Conservation (phyloP, 441 rosid species). For the Arabidopsis hybrid region DNA sequence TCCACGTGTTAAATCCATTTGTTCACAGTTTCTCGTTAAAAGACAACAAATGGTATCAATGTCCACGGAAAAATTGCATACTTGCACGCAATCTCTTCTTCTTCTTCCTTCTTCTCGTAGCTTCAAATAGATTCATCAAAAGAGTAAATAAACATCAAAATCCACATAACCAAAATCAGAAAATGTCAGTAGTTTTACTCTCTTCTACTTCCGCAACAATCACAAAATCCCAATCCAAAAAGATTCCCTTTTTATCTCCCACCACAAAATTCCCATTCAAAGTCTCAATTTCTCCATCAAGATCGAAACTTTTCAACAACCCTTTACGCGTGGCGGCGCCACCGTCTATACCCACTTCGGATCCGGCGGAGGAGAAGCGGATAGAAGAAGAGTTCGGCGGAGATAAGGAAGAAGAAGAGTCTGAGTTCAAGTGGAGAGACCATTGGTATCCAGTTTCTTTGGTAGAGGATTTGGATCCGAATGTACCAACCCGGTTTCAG, state of each 20-base stretch:
- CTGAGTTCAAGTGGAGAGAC: constrained; percentile 82
- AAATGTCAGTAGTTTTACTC: constrained; percentile 44
- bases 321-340: constrained; percentile 68
- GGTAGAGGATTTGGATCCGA: constrained; percentile 77
- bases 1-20: constrained; percentile 34
- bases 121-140: constrained; percentile 6
- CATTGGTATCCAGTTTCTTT: constrained; percentile 94
- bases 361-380: constrained; percentile 48
- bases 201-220: constrained; percentile 40
- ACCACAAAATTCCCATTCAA: constrained; percentile 11
- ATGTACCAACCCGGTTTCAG: constrained; percentile 74
- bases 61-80: constrained; percentile 6
- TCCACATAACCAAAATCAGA: neutral
- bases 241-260: constrained; percentile 39
- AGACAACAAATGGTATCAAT: constrained; percentile 18
- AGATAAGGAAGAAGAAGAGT: constrained; percentile 57
- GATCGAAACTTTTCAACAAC: constrained; percentile 1
- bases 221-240: constrained; percentile 36
- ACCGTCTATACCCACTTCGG: constrained; percentile 51
- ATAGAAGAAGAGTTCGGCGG: constrained; percentile 51
- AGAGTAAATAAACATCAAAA: constrained; percentile 1
- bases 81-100: constrained; percentile 43
- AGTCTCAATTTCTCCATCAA: constrained; percentile 27
- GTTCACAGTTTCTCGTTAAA: constrained; percentile 23
- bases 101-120: constrained; percentile 10